Percentiles rank a stretch among this genome's conserved stretches.
Conservation (phyloP, 768 basidiomycete species). For the Termitomyces sp. region DNA sequence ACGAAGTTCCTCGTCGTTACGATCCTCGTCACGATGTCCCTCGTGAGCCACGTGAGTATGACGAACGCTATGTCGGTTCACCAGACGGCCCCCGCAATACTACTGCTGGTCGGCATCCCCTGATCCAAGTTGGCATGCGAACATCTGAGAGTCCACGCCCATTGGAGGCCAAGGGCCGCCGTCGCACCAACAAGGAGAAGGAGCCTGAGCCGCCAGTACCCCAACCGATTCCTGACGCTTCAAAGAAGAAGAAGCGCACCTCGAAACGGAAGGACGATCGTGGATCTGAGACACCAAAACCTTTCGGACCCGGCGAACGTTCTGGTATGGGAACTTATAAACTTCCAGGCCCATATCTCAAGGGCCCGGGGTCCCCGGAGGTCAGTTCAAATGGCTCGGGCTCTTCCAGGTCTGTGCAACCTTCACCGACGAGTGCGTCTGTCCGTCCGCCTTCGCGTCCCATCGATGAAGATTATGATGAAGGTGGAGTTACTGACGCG, state of each 20-base stretch:
- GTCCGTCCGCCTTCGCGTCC: constrained; percentile 58
- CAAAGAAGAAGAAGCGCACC: constrained; percentile 51
- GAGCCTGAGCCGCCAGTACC: constrained; percentile 28
- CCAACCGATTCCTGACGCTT: constrained; percentile 33
- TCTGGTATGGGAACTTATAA: constrained; percentile 22
- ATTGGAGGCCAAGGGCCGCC: constrained; percentile 40
- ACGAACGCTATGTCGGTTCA: constrained; percentile 42
- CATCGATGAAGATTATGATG: constrained; percentile 93
- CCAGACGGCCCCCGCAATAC: constrained; percentile 36
- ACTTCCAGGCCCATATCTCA: constrained; percentile 26
- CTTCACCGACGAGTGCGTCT: constrained; percentile 61
- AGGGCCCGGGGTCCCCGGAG: constrained; percentile 51
- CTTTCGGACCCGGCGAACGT: constrained; percentile 26
- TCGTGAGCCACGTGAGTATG: constrained; percentile 42
- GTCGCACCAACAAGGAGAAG: constrained; percentile 44
- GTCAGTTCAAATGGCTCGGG: constrained; percentile 62
- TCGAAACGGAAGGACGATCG: constrained; percentile 39
- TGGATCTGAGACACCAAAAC: constrained; percentile 42
- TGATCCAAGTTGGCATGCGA: constrained; percentile 28
- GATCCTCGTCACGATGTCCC: constrained; percentile 56
- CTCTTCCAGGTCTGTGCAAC: constrained; percentile 63
- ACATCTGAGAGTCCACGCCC: constrained; percentile 60
- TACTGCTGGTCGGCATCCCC: constrained; percentile 25
- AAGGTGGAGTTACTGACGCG: constrained; percentile 69
- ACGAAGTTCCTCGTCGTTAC: constrained; percentile 51